Evolutionary conservation across 495 filamentous ascomycete species (phyloP).

Genomic region (Aspergillus ellipticus): DNA sequence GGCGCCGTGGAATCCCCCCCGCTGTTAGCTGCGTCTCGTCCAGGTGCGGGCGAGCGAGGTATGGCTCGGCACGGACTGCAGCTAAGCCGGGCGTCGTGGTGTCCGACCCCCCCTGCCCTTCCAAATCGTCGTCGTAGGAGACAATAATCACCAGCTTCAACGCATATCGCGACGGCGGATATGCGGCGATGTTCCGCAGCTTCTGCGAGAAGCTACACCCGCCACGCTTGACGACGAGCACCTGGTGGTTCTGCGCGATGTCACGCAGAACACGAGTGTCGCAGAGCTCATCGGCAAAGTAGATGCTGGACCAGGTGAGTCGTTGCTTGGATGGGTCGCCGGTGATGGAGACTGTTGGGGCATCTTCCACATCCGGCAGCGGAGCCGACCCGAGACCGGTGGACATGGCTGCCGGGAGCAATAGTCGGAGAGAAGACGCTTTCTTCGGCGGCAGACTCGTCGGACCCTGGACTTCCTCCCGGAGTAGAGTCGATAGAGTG

Average conservation of each 20-base stretch:
- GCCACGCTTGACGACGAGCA: conserved; percentile 81
- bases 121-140: conserved; percentile 51
- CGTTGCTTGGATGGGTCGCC: conserved; percentile 38
- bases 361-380: conserved; percentile 63
- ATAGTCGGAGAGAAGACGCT: conserved; percentile 34
- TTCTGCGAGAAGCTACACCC: conserved; percentile 83
- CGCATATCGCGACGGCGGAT: conserved; percentile 52
- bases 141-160: conserved; percentile 83
- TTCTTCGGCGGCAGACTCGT: conserved; percentile 19
- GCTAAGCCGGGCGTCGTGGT: conserved; percentile 22
- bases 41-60: conserved; percentile 67
- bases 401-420: conserved; percentile 65
- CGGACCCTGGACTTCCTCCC: conserved; percentile 38
- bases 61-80: conserved; percentile 38
- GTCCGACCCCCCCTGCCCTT: neutral
- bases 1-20: conserved; percentile 64
- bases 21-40: conserved; percentile 71
- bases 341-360: conserved; percentile 38
- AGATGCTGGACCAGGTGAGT: conserved; percentile 66
- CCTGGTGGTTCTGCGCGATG: conserved; percentile 62
- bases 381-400: conserved; percentile 74
- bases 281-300: conserved; percentile 69
- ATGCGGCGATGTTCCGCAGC: conserved; percentile 75
- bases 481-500: conserved; percentile 54
- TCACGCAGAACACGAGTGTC: conserved; percentile 55